A percentile compares a stretch with the other conserved stretches of the same genome.
These are phyloP conservation scores for Cetraspora pellucida DNA, from an alignment of 192 early-diverging fungal species.

Conservation along the genomic window DNA sequence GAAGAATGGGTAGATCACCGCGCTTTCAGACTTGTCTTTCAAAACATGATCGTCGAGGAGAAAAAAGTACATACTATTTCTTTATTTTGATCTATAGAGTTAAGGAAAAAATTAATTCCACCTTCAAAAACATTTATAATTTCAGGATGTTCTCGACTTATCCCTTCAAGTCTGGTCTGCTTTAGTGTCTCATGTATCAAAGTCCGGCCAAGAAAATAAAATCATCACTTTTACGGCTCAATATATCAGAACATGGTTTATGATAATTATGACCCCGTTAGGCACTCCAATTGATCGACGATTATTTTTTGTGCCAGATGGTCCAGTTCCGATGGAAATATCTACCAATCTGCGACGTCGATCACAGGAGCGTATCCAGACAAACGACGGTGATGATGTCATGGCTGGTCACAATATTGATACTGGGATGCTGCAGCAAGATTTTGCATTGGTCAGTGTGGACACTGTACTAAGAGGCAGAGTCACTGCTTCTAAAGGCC, in stretches of 20 bases:
- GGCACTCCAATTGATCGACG: conserved; percentile 73
- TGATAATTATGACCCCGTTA: conserved; percentile 80
- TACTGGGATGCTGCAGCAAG: conserved; percentile 87
- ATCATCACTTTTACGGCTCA: conserved; percentile 37
- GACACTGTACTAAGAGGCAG: conserved; percentile 83
- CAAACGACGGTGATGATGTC: neutral
- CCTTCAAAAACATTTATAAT: neutral
- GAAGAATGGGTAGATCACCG: conserved; percentile 69
- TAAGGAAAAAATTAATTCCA: neutral
- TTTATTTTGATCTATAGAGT: too few species aligned
- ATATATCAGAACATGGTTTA: conserved; percentile 63
- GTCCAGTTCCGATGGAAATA: conserved; percentile 25
- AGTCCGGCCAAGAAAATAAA: conserved; percentile 14
- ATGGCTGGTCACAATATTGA: conserved; percentile 73
- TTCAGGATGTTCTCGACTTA: conserved; percentile 56
- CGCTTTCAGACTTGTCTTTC: conserved; percentile 79
- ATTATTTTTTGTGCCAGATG: conserved; percentile 45
- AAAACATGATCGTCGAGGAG: conserved; percentile 94
- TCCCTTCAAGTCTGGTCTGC: conserved; percentile 69
- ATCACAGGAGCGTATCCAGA: conserved; percentile 20
- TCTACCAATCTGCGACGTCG: conserved; percentile 1
- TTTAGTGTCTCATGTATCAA: conserved; percentile 32
- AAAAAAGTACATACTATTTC: conserved; percentile 35
- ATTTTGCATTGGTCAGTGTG: conserved; percentile 77
- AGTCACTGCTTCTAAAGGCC: conserved; percentile 70